phyloP scores from a whole-genome alignment of 2,329 filamentous ascomycete genomes.

The Nannizzia gypsea region DNA sequence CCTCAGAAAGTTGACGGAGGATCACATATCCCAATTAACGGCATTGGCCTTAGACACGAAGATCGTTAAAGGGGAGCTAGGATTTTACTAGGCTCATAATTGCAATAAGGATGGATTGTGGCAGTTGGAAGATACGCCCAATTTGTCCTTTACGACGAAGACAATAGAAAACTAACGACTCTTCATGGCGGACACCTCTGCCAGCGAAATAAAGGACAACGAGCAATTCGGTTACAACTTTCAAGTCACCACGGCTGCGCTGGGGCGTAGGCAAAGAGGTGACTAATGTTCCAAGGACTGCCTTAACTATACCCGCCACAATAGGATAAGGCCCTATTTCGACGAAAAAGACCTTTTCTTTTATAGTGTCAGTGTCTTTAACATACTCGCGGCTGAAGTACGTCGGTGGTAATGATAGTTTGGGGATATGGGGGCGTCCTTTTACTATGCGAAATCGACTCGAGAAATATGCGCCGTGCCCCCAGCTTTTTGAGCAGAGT shows the following conservation, averaged over 20 bases:
- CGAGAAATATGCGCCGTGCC: no score
- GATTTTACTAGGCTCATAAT: not conserved
- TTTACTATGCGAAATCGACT: no score
- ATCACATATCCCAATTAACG: not conserved
- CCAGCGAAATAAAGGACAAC: conserved; percentile 51
- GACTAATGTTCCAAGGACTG: conserved; percentile 43
- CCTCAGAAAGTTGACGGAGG: not conserved
- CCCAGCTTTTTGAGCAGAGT: no score
- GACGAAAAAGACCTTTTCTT: conserved; percentile 57
- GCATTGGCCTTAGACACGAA: not conserved
- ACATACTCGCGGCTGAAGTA: no score
- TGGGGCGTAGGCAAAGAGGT: conserved; percentile 50
- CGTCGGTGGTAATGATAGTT: no score
- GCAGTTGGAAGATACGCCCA: no score
- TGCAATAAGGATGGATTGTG: not conserved
- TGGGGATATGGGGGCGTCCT: no score
- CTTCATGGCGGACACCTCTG: conserved; percentile 8
- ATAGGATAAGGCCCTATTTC: conserved; percentile 66
- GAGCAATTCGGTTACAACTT: conserved; percentile 48
- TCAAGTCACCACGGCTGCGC: conserved; percentile 53
- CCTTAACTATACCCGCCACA: conserved; percentile 56
- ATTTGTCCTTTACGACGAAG: no score
- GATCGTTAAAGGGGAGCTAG: not conserved
- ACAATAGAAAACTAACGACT: no score
- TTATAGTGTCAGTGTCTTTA: conserved; percentile 47